Conservation (phyloP, 768 basidiomycete genomes). For the Termitomyces sp. region DNA sequence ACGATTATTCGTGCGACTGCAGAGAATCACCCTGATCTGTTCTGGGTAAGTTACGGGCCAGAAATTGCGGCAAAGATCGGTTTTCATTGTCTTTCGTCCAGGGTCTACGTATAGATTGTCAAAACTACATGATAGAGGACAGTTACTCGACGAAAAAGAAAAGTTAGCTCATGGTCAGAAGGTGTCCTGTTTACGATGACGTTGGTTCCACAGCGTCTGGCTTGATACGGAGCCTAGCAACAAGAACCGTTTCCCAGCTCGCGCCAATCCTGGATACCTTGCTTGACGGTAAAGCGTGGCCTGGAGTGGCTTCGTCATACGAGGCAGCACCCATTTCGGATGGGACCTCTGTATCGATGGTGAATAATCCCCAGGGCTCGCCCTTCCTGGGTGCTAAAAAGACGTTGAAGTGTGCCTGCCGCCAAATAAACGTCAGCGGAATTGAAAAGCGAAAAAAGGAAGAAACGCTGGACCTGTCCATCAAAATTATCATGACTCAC, state of each 20-base stretch:
- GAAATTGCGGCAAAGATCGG: too few relatives aligned
- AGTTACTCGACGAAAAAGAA: too few relatives aligned
- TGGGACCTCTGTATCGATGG: constrained; percentile 43
- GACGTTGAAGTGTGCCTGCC: background rate
- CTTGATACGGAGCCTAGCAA: constrained; percentile 63
- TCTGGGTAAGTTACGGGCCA: constrained; percentile 13
- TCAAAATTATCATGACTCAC: constrained; percentile 69
- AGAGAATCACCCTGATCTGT: constrained; percentile 38
- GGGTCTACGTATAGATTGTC: too few relatives aligned
- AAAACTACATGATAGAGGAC: too few relatives aligned
- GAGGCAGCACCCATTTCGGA: constrained; percentile 37
- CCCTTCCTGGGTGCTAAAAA: constrained; percentile 25
- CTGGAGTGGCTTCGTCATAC: constrained; percentile 35
- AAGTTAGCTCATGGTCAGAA: too few relatives aligned
- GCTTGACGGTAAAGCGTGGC: constrained; percentile 32
- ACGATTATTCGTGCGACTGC: constrained; percentile 32
- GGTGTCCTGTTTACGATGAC: constrained; percentile 23
- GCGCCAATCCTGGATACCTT: constrained; percentile 46
- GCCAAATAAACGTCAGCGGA: background rate
- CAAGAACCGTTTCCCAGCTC: constrained; percentile 54
- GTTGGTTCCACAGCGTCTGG: constrained; percentile 56
- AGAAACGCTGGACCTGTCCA: constrained; percentile 33
- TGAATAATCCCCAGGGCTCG: constrained; percentile 72
- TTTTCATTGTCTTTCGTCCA: background rate
- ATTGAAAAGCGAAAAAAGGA: too few relatives aligned